Percentiles rank a stretch among this genome's conserved stretches.
Evolutionary conservation across 2,329 filamentous ascomycete genomes (phyloP).

Genomic region (Lachnellula arida): DNA sequence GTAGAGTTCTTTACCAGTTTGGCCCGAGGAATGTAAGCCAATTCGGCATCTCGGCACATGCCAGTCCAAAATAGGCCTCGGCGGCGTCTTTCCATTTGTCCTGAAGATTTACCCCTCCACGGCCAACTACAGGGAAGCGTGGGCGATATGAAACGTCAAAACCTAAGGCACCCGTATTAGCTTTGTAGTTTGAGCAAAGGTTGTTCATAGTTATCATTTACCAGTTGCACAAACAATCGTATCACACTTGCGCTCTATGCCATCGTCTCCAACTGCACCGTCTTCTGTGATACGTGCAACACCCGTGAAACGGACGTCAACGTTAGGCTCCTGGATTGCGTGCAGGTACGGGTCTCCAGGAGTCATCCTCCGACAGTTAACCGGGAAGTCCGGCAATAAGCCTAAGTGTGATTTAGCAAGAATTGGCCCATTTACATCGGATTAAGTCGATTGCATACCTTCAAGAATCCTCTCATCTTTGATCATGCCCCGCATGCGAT

Average conservation of each 20-base stretch:
- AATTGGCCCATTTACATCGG: too few relatives aligned
- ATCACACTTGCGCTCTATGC: slow-evolving; percentile 31
- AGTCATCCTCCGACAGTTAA: slow-evolving; percentile 39
- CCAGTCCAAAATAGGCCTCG: slow-evolving; percentile 24
- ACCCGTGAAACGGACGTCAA: slow-evolving; percentile 44
- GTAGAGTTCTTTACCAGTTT: slow-evolving; percentile 10
- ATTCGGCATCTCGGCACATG: slow-evolving; percentile 25
- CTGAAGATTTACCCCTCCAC: slow-evolving; percentile 18
- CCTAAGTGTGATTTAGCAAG: too few relatives aligned
- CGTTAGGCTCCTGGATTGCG: neutral
- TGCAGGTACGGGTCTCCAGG: slow-evolving; percentile 40
- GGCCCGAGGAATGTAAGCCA: slow-evolving; percentile 28
- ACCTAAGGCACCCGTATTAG: neutral
- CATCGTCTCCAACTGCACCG: slow-evolving; percentile 40
- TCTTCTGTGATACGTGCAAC: slow-evolving; percentile 42
- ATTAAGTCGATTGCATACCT: neutral
- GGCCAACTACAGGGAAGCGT: slow-evolving; percentile 26
- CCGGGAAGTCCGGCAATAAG: slow-evolving; percentile 37
- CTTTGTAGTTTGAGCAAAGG: too few relatives aligned
- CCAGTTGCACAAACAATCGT: slow-evolving; percentile 34
- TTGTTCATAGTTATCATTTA: too few relatives aligned
- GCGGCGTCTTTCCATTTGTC: slow-evolving; percentile 30
- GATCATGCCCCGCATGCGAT: slow-evolving; percentile 46
- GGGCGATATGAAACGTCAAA: slow-evolving; percentile 31
- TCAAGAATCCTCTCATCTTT: slow-evolving; percentile 45